Evolutionary conservation across 2,329 filamentous ascomycete genomes (phyloP).

Genomic region (Escovopsis sp.): DNA sequence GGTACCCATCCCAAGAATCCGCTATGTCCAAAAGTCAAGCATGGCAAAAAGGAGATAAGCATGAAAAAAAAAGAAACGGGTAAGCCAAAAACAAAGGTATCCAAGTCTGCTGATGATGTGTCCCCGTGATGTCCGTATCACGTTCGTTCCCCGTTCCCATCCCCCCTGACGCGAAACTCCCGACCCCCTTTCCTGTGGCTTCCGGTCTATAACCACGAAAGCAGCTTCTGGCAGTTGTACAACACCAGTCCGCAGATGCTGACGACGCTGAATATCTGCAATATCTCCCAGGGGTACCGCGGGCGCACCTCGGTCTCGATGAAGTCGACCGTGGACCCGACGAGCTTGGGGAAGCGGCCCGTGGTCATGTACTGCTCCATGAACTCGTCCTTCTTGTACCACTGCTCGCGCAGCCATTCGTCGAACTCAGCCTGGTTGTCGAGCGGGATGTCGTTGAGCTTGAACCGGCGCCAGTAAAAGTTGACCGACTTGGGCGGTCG

Average conservation of each 20-base stretch:
- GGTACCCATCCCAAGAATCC: no score
- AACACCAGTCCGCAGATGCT: slow-evolving; percentile 29
- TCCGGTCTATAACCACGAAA: slow-evolving; percentile 9
- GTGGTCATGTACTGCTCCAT: slow-evolving; percentile 70
- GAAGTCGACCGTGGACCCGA: slow-evolving; percentile 30
- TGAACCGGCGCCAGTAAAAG: slow-evolving; percentile 87
- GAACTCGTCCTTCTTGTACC: slow-evolving; percentile 83
- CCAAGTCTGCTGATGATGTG: not conserved
- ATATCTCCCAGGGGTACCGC: slow-evolving; percentile 37
- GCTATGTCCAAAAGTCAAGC: no score
- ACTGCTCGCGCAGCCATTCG: slow-evolving; percentile 68
- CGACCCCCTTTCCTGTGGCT: not conserved
- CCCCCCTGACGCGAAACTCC: not conserved
- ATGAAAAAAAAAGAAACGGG: no score
- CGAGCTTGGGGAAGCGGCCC: slow-evolving; percentile 64
- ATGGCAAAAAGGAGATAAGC: no score
- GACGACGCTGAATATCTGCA: slow-evolving; percentile 38
- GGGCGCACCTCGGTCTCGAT: slow-evolving; percentile 46
- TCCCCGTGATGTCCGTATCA: not conserved
- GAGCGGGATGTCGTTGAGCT: slow-evolving; percentile 65
- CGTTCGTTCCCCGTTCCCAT: no score
- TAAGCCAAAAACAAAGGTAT: not conserved
- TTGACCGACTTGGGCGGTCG: slow-evolving; percentile 89
- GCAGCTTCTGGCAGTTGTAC: slow-evolving; percentile 21
- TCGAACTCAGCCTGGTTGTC: slow-evolving; percentile 64